A percentile compares a stretch with the other conserved stretches of the same genome.
Conservation (phyloP, 1,284 basidiomycete species). For the Sporisorium iseilematis-ciliati region DNA sequence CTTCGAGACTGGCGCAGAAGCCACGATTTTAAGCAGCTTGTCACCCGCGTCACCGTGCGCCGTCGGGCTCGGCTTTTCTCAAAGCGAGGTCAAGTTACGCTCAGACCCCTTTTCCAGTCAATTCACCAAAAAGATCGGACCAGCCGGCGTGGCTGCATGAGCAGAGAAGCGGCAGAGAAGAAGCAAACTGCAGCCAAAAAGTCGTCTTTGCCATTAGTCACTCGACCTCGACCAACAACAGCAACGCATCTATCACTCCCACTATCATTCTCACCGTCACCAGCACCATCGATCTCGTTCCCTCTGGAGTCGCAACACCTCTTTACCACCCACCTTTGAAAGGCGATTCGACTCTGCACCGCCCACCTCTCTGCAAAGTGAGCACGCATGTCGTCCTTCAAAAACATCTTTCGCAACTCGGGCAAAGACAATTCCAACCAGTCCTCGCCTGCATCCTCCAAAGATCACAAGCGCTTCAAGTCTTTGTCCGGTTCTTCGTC, state of each 20-base stretch:
- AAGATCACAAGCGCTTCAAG: constrained; percentile 26
- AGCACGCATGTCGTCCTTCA: constrained; percentile 43
- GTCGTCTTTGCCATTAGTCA: neutral
- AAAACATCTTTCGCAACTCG: constrained; percentile 46
- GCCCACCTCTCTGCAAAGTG: neutral
- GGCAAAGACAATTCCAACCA: constrained; percentile 21
- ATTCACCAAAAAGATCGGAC: neutral
- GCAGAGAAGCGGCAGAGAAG: no score
- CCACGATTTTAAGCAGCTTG: neutral
- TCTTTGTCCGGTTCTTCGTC: constrained; percentile 9
- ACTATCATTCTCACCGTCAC: no score
- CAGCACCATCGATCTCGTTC: no score
- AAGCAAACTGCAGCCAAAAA: neutral
- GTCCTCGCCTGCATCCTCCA: constrained; percentile 9
- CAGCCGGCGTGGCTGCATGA: constrained; percentile 2
- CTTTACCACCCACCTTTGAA: no score
- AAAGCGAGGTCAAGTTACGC: no score
- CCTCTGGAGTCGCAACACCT: no score
- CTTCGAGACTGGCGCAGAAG: no score
- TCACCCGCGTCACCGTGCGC: constrained; percentile 14
- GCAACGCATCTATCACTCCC: no score
- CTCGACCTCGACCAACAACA: no score
- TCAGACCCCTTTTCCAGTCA: neutral
- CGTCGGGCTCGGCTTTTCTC: constrained; percentile 1
- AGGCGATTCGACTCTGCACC: neutral